Base-by-base conservation (phyloP, 2,329 filamentous ascomycete genomes). In the Chaetomium strumarium region DNA sequence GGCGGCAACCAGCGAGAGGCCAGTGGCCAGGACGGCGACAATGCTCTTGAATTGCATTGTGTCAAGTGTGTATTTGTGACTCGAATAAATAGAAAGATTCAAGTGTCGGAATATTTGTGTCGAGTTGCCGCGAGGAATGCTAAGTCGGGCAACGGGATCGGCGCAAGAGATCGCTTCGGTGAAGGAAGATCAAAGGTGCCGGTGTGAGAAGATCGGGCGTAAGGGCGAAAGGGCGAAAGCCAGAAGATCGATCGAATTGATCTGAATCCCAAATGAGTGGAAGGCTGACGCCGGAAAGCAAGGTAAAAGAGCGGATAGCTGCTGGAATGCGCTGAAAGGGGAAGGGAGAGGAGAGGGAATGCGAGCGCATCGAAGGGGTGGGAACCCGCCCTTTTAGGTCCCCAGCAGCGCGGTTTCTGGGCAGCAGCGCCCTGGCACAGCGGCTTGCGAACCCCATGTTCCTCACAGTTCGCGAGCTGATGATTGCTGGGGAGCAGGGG, bases 11-110 rank as follows among this genome's bases (percentile, higher is more conserved):
- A 68, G 44, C 44, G 72, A 66, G 51, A 70, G 69, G 64, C 68
- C 67, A 54, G 66, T 60, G 61, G 72, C 71, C 59, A 75, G 57
- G 58, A 74, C 58, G 56, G 69, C 61, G 62, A 74, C 56, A 64
- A 75, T 60, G 63, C 64, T 66, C 58, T 72, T 67, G 69, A 73
- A 70, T 62, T 70, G 72, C 75, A 77, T 77, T 58, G 66, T 75
- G 71, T 60, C 43, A 51, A 53, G 54, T 58, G 57, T 55, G 41
- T 43, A 29, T 5, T 17, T 11, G n/a, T 5, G 17, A 12, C 16
- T 34, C 29, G 36, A n/a, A 29, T 43, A 5, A n/a, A 29, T 43
- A 5, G 40, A 19, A 12, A 42, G 31, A 30, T 24, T 38, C n/a
- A 34, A 36, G 12, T 30, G 45, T 19, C 24, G n/a, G n/a, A 29